Base-by-base conservation (phyloP, 2,329 filamentous ascomycete species). In the Pyrenophora graminea region DNA sequence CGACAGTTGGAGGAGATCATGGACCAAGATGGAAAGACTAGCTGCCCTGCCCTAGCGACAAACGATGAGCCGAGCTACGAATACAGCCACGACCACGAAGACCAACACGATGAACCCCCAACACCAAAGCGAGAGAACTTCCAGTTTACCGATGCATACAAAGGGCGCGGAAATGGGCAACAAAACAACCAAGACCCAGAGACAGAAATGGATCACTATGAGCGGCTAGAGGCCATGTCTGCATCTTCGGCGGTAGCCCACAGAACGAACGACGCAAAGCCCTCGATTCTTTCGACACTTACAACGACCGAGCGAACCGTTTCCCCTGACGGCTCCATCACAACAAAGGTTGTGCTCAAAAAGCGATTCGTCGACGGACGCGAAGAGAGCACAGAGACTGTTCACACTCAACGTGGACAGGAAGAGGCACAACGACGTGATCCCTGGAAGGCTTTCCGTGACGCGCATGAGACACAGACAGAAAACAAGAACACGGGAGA, bases 361-460 rank as follows among this genome's bases (percentile, higher is more conserved):
- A 82, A 80, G 61, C 76, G 80, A 2, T 87, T 85, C 60, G 74
- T 80, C 1, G 83, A 86, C 70, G 84, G 84, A 0, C 75, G 78
- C 3, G 84, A 86, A 62, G 83, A 86, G 64, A 82, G 71, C 30
- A 78, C 80, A 7, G 81, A 85, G 58, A 82, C 79, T 6, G 71
- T 80, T 3, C 79, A 84, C 31, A 79, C 75, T 0, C 61, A 69
- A 34, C 63, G 61, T 8, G 66, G 64, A 12, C 63, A 71, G 13
- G 59, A 64, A 10, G 39, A 48, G 7, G 5, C n/a, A 12, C 43
- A 51, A 27, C 15, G 23, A 23, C 53, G 51, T 31, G 52, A 59
- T 15, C 36, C 53, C 1, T 59, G 63, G 59, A 56, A 48, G 31
- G 34, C 49, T 4, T 36, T 56, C 21, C 52, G 57, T 23, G 48